Percentiles rank a stretch among this genome's conserved stretches.
Conservation (phyloP, 345 rosid species). For the Euphorbia pulcherrima region DNA sequence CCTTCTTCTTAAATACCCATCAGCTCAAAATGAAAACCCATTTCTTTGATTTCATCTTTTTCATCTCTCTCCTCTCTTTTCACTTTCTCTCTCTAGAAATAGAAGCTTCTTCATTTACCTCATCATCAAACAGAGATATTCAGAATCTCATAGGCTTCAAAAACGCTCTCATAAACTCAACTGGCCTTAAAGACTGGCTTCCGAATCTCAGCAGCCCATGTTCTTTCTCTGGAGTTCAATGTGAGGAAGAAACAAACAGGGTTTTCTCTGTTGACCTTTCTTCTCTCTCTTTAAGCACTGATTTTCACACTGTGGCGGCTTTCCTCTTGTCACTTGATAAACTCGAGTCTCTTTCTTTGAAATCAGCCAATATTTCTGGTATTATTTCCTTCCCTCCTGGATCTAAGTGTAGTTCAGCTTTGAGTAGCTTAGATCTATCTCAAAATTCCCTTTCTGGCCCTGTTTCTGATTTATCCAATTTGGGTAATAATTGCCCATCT, state of each 20-base stretch:
- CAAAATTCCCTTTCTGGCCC: slow-evolving; percentile 60
- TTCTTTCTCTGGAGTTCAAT: slow-evolving; percentile 56
- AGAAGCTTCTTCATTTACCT: slow-evolving; percentile 8
- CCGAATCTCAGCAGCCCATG: slow-evolving; percentile 56
- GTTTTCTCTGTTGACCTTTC: slow-evolving; percentile 62
- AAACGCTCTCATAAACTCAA: slow-evolving; percentile 39
- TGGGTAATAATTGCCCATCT: slow-evolving; percentile 45
- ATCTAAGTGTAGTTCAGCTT: slow-evolving; percentile 59
- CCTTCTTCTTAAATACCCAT: background rate
- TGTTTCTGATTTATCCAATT: slow-evolving; percentile 38
- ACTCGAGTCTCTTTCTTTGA: slow-evolving; percentile 53
- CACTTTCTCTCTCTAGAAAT: slow-evolving; percentile 7
- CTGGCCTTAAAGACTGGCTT: slow-evolving; percentile 55
- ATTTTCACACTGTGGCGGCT: slow-evolving; percentile 53
- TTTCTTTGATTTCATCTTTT: background rate
- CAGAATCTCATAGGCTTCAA: slow-evolving; percentile 67
- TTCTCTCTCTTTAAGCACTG: slow-evolving; percentile 36
- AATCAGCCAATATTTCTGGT: slow-evolving; percentile 52
- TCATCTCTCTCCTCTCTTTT: slow-evolving; percentile 4
- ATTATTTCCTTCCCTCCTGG: slow-evolving; percentile 45
- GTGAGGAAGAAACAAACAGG: slow-evolving; percentile 44
- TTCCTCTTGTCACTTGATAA: slow-evolving; percentile 48
- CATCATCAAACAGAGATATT: slow-evolving; percentile 28
- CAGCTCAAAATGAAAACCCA: slow-evolving; percentile 10
- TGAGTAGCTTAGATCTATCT: slow-evolving; percentile 72